Evolutionary conservation across 139 green algal genomes (phyloP).

Genomic region (Micractinium sp.): DNA sequence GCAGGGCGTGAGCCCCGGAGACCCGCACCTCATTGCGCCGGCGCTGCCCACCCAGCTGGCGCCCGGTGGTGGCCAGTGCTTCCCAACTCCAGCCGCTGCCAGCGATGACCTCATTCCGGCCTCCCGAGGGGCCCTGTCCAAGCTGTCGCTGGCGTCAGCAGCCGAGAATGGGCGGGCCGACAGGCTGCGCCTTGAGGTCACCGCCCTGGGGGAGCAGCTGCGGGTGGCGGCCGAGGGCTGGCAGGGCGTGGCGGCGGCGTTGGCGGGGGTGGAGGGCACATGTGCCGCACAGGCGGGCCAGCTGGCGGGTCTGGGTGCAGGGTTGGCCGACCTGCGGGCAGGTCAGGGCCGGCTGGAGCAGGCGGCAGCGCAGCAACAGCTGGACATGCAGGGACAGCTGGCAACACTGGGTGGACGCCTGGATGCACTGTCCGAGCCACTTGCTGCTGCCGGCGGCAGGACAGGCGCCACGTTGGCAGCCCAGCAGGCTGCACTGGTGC

Average conservation of each 20-base stretch:
- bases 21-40: slow-evolving; percentile 28
- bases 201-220: not conserved
- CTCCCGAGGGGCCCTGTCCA: not conserved
- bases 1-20: not conserved
- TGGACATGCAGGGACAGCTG: slow-evolving; percentile 39
- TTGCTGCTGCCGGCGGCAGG: not conserved
- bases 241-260: not conserved
- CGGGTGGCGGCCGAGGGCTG: not conserved
- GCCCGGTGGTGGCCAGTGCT: too few species aligned
- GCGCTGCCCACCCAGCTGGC: not conserved
- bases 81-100: too few species aligned
- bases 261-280: not conserved
- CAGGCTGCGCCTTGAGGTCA: not conserved
- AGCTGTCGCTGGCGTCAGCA: not conserved
- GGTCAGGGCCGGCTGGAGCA: slow-evolving; percentile 41
- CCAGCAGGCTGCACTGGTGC: not conserved
- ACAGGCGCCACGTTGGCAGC: not conserved
- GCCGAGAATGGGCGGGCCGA: not conserved
- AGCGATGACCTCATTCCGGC: not conserved
- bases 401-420: slow-evolving; percentile 18
- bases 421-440: not conserved
- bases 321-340: slow-evolving; percentile 43
- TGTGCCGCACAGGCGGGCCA: slow-evolving; percentile 55
- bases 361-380: not conserved
- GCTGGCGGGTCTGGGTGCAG: slow-evolving; percentile 56